These are phyloP conservation scores for Bipolaris victoriae DNA, from an alignment of 2,329 filamentous ascomycete genomes.

Conservation along the genomic window DNA sequence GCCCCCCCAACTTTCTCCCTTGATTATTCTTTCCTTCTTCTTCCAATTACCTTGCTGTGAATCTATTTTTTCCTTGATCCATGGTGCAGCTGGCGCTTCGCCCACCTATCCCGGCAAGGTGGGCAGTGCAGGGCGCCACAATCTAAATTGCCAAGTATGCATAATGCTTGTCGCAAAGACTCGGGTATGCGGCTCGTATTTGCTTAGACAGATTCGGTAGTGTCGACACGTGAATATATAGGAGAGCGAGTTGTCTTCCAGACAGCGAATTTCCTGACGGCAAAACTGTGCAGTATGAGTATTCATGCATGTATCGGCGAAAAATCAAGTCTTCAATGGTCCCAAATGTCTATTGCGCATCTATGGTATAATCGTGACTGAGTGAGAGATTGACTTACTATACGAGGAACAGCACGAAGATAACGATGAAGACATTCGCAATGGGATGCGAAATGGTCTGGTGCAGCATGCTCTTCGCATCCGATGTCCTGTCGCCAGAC, in stretches of 20 bases:
- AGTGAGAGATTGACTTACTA: conserved; percentile 30
- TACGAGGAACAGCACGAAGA: conserved; percentile 24
- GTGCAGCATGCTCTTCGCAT: conserved; percentile 25
- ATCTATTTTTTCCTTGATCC: not conserved
- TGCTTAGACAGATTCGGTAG: conserved; percentile 23
- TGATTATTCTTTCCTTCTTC: not conserved
- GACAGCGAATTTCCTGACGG: conserved; percentile 26
- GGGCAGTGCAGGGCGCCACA: conserved; percentile 2
- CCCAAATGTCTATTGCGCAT: conserved; percentile 10
- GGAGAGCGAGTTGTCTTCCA: conserved; percentile 27
- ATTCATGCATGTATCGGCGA: conserved; percentile 15
- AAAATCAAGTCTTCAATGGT: not conserved
- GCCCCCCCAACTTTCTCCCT: no score
- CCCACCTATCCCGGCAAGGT: not conserved
- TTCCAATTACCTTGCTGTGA: not conserved
- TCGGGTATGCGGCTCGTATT: not conserved
- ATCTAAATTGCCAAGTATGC: conserved; percentile 7
- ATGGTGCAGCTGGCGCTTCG: not conserved
- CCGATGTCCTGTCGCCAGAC: conserved; percentile 13
- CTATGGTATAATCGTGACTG: conserved; percentile 1
- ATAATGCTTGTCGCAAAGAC: conserved; percentile 4
- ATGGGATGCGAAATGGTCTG: conserved; percentile 32
- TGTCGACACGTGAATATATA: conserved; percentile 28
- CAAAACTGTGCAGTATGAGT: conserved; percentile 31
- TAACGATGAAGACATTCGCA: conserved; percentile 31